phyloP scores from a whole-genome alignment of 768 basidiomycete species.

The Pholiota conissans region DNA sequence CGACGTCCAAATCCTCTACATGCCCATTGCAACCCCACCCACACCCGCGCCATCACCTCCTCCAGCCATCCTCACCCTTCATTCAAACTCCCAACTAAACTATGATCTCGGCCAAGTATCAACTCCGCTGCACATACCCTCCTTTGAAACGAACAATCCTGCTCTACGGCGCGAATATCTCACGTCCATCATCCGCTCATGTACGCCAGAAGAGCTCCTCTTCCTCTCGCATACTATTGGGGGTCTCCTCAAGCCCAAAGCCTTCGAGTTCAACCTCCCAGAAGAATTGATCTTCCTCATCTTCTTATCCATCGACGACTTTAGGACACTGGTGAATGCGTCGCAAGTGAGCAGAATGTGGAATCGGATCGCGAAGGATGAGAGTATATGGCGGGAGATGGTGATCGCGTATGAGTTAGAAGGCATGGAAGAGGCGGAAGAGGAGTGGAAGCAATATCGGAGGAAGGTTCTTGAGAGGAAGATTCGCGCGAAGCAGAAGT shows the following conservation, averaged over 20 bases:
- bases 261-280: conserved; percentile 41
- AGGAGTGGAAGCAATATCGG: conserved; percentile 2
- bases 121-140: not conserved
- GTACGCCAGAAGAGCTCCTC: conserved; percentile 60
- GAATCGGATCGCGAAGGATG: conserved; percentile 69
- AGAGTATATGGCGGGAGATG: conserved; percentile 80
- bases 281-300: conserved; percentile 74
- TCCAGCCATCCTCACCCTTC: not conserved
- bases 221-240: conserved; percentile 66
- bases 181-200: conserved; percentile 47
- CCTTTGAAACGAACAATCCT: not conserved
- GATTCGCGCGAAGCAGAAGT: conserved; percentile 2
- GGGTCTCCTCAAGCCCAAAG: conserved; percentile 64
- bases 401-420: conserved; percentile 59
- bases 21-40: conserved; percentile 4
- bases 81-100: not conserved
- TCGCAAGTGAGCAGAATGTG: conserved; percentile 72
- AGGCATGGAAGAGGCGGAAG: conserved; percentile 17
- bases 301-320: conserved; percentile 75
- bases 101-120: not conserved
- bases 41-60: conserved; percentile 5
- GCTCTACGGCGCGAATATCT: conserved; percentile 34
- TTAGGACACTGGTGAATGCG: conserved; percentile 67
- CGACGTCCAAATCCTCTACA: conserved; percentile 4
- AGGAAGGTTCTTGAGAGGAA: conserved; percentile 3